A percentile compares a stretch with the other conserved stretches of the same genome.
Evolutionary conservation across 1,139 yeast genomes (phyloP).

Genomic region (Debaryomyces psychrophilus): DNA sequence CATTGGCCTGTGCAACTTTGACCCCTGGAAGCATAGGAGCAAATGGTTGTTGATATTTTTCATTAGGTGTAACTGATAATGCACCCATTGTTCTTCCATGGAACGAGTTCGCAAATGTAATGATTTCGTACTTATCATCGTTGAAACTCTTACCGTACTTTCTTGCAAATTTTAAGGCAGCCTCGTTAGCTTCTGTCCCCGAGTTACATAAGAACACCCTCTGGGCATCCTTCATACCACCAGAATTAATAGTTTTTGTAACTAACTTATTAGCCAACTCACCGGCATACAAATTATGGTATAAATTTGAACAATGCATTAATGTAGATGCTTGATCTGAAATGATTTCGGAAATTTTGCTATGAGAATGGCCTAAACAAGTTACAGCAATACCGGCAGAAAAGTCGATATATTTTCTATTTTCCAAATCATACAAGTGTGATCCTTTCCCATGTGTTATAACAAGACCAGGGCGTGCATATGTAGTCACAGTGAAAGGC

Average conservation of each 20-base stretch:
- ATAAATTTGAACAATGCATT: slow-evolving; percentile 84
- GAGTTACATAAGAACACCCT: slow-evolving; percentile 89
- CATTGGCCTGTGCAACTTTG: slow-evolving; percentile 60
- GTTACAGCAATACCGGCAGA: slow-evolving; percentile 97
- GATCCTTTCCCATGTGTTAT: slow-evolving; percentile 76
- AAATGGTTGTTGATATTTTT: slow-evolving; percentile 90
- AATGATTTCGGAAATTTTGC: slow-evolving; percentile 69
- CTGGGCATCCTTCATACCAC: slow-evolving; percentile 80
- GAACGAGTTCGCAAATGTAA: slow-evolving; percentile 86
- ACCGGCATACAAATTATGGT: slow-evolving; percentile 83
- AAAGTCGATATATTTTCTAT: slow-evolving; percentile 81
- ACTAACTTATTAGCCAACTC: slow-evolving; percentile 74
- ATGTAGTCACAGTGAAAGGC: slow-evolving; percentile 77
- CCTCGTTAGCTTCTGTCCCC: slow-evolving; percentile 98
- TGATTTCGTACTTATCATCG: slow-evolving; percentile 68
- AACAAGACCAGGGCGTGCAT: slow-evolving; percentile 75
- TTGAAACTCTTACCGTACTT: slow-evolving; percentile 67
- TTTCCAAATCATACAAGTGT: slow-evolving; percentile 73
- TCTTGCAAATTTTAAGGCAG: slow-evolving; percentile 94
- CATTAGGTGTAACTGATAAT: slow-evolving; percentile 85
- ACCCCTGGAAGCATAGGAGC: slow-evolving; percentile 89
- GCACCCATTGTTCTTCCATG: slow-evolving; percentile 97
- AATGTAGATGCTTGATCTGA: slow-evolving; percentile 71
- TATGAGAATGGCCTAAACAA: slow-evolving; percentile 85
- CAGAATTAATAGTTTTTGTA: slow-evolving; percentile 64